phyloP scores from a whole-genome alignment of 2,329 filamentous ascomycete genomes.

The Talaromyces verruculosus region DNA sequence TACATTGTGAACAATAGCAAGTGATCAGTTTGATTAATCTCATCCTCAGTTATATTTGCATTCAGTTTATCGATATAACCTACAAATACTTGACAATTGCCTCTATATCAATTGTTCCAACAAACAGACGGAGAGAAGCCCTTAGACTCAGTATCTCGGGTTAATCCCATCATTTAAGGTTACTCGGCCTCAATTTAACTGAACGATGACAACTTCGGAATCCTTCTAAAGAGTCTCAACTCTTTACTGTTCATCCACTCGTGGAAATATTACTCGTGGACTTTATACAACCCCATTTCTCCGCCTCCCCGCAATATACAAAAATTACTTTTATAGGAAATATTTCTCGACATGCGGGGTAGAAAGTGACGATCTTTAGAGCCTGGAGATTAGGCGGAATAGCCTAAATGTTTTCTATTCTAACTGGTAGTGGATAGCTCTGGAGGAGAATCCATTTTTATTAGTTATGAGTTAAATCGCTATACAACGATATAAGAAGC shows the following conservation, averaged over 20 bases:
- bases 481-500: no score
- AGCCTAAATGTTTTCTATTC: background rate
- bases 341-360: background rate
- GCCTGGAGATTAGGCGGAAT: background rate
- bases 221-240: no score
- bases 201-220: background rate
- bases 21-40: background rate
- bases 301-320: background rate
- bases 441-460: no score
- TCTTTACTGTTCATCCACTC: background rate
- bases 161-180: background rate
- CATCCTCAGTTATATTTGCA: background rate
- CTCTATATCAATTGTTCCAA: background rate
- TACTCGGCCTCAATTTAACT: background rate
- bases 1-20: background rate
- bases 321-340: background rate
- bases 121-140: background rate
- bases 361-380: background rate
- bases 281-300: background rate
- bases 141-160: background rate
- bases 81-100: background rate
- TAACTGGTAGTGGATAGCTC: no score
- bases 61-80: background rate
- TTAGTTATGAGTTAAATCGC: no score
- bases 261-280: background rate